Percentiles rank a stretch among this genome's conserved stretches.
phyloP scores from a whole-genome alignment of 2,329 filamentous ascomycete genomes.

The Zymoseptoria passerinii region DNA sequence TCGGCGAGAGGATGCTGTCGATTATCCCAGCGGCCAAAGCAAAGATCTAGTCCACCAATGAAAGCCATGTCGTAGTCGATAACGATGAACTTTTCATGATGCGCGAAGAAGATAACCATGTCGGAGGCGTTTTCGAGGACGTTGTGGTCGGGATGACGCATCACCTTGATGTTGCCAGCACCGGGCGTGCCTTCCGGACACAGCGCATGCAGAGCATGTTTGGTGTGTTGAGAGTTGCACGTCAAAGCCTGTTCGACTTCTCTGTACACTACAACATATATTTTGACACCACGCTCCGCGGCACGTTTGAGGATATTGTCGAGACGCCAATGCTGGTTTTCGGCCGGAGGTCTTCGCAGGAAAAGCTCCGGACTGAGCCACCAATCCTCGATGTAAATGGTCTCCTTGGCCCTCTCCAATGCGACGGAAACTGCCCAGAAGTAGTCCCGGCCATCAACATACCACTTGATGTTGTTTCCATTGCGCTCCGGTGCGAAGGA shows the following conservation, averaged over 20 bases:
- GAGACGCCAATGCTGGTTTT: conserved; percentile 76
- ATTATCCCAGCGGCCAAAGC: conserved; percentile 90
- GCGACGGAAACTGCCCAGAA: conserved; percentile 87
- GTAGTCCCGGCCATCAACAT: conserved; percentile 91
- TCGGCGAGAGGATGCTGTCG: conserved; percentile 80
- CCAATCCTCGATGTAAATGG: conserved; percentile 95
- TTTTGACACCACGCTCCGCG: conserved; percentile 88
- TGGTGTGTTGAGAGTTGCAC: conserved; percentile 89
- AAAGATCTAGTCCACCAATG: conserved; percentile 88
- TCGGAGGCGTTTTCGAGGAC: conserved; percentile 87
- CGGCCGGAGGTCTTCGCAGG: conserved; percentile 72
- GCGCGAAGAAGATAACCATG: conserved; percentile 96
- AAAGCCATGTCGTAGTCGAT: conserved; percentile 88
- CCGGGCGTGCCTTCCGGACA: conserved; percentile 77
- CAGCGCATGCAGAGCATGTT: conserved; percentile 69
- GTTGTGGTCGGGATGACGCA: conserved; percentile 93
- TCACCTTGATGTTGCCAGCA: conserved; percentile 77
- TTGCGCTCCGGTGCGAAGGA: conserved; percentile 84
- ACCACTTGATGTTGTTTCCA: conserved; percentile 83
- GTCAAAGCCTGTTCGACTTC: conserved; percentile 61
- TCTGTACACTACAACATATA: conserved; percentile 87
- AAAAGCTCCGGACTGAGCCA: conserved; percentile 89
- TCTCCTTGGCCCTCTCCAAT: conserved; percentile 81
- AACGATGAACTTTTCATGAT: conserved; percentile 96
- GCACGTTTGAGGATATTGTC: conserved; percentile 81